Base-by-base conservation (phyloP, 2,329 filamentous ascomycete species). In the Arthrobotrys sinensis region DNA sequence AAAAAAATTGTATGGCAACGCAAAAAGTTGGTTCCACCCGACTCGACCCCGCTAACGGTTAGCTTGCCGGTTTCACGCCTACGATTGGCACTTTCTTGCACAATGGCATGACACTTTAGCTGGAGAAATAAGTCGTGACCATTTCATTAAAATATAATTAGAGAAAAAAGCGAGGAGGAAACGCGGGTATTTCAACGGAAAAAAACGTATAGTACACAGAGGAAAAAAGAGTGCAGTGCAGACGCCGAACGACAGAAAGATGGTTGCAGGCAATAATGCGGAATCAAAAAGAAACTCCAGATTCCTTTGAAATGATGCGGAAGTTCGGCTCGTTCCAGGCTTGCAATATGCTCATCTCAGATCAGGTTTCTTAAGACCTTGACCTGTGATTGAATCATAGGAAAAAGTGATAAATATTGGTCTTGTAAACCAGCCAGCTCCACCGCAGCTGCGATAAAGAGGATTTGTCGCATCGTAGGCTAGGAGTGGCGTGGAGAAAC, bases 121-220 rank as follows among this genome's bases (percentile, higher is more conserved):
- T 19, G 48, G 28, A 11, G 34, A 38, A 40, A 45, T 34, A 38
- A 19, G 36, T 71, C 55, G 46, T 71, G 53, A 46, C 52, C 14
- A 53, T 63, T 69, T 71, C 67, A 71, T 71, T 71, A 46, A 24
- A 16, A 64, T 48, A 55, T 62, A 36, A 36, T 43, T 34, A 57
- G 46, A 32, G 38, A 48, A 46, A 16, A 28, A 57, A 36, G 24
- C 12, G 11, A 46, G 24, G 1, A 45, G 21, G n/a, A 10, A 46
- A 57, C 45, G 28, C 48, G 69, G 69, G 69, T 73, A 73, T 73
- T 53, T 66, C 21, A 38, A 73, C n/a, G 11, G 34, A 8, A 14
- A 14, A 36, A 36, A 21, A 57, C 46, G 21, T 66, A 66, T 65
- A 40, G 40, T 66, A 73, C 34, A 73, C 55, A 60, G 16, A 43